These are phyloP conservation scores for Yamagishiella unicocca DNA, from an alignment of 139 green algal genomes.

Conservation along the genomic window DNA sequence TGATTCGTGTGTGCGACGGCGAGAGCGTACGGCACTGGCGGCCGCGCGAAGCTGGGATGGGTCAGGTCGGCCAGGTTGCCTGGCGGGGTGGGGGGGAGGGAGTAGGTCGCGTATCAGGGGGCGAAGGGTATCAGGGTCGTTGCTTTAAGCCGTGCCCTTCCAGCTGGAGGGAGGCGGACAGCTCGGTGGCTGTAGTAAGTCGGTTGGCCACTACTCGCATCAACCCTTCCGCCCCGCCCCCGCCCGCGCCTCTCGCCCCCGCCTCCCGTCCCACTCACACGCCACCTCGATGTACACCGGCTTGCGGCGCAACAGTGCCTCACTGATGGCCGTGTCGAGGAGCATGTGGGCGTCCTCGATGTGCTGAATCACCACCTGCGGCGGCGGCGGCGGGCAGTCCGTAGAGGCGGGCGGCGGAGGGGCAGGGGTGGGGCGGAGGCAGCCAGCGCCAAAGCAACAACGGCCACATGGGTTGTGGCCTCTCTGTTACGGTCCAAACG, in stretches of 20 bases:
- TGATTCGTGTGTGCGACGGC: conserved; percentile 61
- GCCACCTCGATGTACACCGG: conserved; percentile 84
- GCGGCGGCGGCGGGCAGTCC: no score
- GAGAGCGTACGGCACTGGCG: conserved; percentile 65
- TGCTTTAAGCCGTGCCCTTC: no score
- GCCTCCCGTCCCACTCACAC: conserved; percentile 32
- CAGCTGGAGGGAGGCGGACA: no score
- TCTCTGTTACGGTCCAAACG: no score
- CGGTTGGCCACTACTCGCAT: no score
- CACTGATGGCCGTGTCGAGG: conserved; percentile 78
- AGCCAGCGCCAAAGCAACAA: background rate
- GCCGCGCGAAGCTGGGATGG: conserved; percentile 68
- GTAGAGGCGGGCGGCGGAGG: no score
- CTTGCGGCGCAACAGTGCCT: conserved; percentile 69
- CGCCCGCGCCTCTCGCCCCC: background rate
- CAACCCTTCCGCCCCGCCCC: background rate
- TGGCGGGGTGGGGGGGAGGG: background rate
- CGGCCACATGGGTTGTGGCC: no score
- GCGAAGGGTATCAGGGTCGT: no score
- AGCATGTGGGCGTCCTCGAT: conserved; percentile 75
- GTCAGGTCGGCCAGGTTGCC: conserved; percentile 74
- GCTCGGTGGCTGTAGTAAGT: no score
- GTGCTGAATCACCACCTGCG: conserved; percentile 64
- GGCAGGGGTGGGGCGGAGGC: background rate
- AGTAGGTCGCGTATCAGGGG: no score